A percentile compares a stretch with the other conserved stretches of the same genome.
Conservation (phyloP, 1,284 basidiomycete genomes). For the Boletus holoroseus region DNA sequence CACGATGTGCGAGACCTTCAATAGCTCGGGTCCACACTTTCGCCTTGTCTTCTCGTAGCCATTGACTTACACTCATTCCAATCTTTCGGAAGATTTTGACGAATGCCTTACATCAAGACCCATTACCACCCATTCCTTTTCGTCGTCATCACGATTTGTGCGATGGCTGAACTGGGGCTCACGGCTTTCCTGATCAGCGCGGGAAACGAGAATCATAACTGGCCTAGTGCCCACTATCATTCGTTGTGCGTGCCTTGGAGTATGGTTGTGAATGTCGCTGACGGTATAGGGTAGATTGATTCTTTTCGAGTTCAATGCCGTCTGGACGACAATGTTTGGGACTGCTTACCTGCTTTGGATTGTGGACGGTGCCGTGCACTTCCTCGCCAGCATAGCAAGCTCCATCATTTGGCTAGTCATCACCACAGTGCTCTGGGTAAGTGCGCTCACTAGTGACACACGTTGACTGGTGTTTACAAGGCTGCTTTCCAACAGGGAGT, state of each 20-base stretch:
- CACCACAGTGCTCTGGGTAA: slow-evolving; percentile 62
- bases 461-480: background rate
- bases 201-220: slow-evolving; percentile 55
- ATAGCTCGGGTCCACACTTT: slow-evolving; percentile 12
- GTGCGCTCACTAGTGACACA: background rate
- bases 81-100: slow-evolving; percentile 10
- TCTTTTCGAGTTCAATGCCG: slow-evolving; percentile 61
- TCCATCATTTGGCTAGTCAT: slow-evolving; percentile 68
- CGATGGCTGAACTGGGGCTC: slow-evolving; percentile 65
- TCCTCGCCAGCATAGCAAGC: slow-evolving; percentile 67
- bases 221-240: slow-evolving; percentile 59
- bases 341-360: slow-evolving; percentile 66
- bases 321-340: slow-evolving; percentile 67
- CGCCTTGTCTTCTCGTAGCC: slow-evolving; percentile 12
- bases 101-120: slow-evolving; percentile 43
- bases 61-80: slow-evolving; percentile 12
- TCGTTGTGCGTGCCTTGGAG: slow-evolving; percentile 47
- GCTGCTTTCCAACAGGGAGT: slow-evolving; percentile 43
- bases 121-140: slow-evolving; percentile 68
- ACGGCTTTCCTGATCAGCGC: slow-evolving; percentile 63
- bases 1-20: slow-evolving; percentile 24
- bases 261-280: slow-evolving; percentile 7
- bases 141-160: slow-evolving; percentile 57
- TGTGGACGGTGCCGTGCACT: slow-evolving; percentile 55
- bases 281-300: slow-evolving; percentile 41